Evolutionary conservation across 1,284 basidiomycete genomes (phyloP).

Genomic region (Anthracocystis panici-leucophaei): DNA sequence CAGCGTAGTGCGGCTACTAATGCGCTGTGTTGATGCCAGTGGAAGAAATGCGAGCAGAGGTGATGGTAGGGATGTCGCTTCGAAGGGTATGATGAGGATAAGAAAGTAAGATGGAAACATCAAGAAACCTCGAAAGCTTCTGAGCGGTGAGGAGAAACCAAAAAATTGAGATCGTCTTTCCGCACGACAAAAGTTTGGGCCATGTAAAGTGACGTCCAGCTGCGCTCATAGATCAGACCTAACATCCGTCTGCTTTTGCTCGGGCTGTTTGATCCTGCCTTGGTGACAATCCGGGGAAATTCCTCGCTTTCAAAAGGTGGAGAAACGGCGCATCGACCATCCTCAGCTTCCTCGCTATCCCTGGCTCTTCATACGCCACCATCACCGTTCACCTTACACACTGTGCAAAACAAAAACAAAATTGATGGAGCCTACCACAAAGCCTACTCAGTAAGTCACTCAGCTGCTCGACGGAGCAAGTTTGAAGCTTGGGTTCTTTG

Average conservation of each 20-base stretch:
- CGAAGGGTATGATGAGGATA: conserved; percentile 6
- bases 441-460: conserved; percentile 56
- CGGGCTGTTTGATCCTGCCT: neutral
- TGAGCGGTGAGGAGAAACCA: conserved; percentile 8
- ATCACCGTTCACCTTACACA: neutral
- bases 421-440: conserved; percentile 58
- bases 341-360: neutral
- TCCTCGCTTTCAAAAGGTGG: conserved; percentile 10
- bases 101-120: neutral
- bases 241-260: neutral
- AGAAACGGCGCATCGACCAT: conserved; percentile 9
- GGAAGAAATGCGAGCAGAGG: neutral
- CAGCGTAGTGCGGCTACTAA: neutral
- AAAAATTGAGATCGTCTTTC: conserved; percentile 41
- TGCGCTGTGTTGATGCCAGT: neutral
- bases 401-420: conserved; percentile 11
- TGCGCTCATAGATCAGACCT: neutral
- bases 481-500: neutral
- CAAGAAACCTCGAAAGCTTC: conserved; percentile 11
- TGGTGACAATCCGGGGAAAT: conserved; percentile 16
- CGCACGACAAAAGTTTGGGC: conserved; percentile 24
- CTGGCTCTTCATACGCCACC: neutral
- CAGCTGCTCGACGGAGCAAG: no score
- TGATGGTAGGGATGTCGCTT: neutral
- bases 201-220: conserved; percentile 28